Conservation (phyloP, 2,329 filamentous ascomycete genomes). For the Davidsoniella eucalypti region DNA sequence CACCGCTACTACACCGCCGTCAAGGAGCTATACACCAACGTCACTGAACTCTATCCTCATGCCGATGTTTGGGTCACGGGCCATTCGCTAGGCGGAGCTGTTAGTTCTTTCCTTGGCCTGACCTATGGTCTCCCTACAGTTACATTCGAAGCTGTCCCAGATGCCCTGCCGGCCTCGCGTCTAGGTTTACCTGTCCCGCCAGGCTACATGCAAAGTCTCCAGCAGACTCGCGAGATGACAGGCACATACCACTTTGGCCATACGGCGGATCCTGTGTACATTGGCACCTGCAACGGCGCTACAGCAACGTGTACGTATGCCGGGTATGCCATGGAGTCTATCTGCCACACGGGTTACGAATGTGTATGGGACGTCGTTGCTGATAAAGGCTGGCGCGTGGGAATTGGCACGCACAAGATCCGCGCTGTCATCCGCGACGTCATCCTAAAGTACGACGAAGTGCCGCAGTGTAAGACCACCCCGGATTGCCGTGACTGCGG, state of each 20-base stretch:
- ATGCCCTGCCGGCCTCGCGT: conserved; percentile 70
- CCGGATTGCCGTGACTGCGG: conserved; percentile 76
- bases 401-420: conserved; percentile 83
- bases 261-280: conserved; percentile 86
- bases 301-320: conserved; percentile 79
- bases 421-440: conserved; percentile 76
- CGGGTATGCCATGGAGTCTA: conserved; percentile 83
- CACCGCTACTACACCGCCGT: conserved; percentile 85
- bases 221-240: conserved; percentile 56
- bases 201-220: conserved; percentile 51
- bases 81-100: conserved; percentile 80
- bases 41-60: conserved; percentile 72
- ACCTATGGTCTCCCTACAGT: conserved; percentile 85
- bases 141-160: conserved; percentile 84
- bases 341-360: conserved; percentile 78
- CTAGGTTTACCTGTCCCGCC: conserved; percentile 77
- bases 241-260: conserved; percentile 86
- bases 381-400: conserved; percentile 83
- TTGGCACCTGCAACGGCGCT: conserved; percentile 82
- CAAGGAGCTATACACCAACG: conserved; percentile 79
- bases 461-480: conserved; percentile 61
- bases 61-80: conserved; percentile 80
- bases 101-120: conserved; percentile 73
- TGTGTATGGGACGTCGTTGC: conserved; percentile 87
- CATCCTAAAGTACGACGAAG: conserved; percentile 63